Evolutionary conservation across 768 basidiomycete species (phyloP).

Genomic region (Chalciporus sphaerocephalus): DNA sequence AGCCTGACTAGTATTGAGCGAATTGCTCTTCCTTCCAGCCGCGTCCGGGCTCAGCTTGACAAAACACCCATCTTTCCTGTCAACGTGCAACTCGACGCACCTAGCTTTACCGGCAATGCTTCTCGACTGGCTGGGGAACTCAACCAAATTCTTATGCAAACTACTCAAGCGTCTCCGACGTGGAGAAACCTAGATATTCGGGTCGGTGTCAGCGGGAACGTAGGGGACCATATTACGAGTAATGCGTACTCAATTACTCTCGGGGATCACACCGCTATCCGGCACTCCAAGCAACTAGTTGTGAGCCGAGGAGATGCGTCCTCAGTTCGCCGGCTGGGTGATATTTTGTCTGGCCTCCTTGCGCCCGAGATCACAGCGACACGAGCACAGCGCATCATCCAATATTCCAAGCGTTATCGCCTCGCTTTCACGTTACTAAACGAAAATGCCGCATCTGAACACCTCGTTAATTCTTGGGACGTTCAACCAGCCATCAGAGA

Average conservation of each 20-base stretch:
- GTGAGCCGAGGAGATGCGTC: constrained; percentile 21
- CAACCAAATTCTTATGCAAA: constrained; percentile 16
- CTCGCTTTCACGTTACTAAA: constrained; percentile 92
- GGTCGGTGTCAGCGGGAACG: constrained; percentile 22
- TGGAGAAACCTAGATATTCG: constrained; percentile 44
- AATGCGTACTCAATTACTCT: constrained; percentile 22
- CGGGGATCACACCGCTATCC: constrained; percentile 24
- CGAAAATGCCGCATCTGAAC: constrained; percentile 74
- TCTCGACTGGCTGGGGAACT: constrained; percentile 27
- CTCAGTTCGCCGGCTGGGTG: constrained; percentile 36
- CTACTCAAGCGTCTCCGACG: constrained; percentile 19
- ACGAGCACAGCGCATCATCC: constrained; percentile 51
- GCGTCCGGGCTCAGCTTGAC: constrained; percentile 50
- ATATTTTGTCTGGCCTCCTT: constrained; percentile 39
- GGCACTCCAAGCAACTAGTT: constrained; percentile 16
- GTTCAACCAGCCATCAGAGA: constrained; percentile 64
- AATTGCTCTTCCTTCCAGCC: constrained; percentile 59
- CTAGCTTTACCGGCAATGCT: constrained; percentile 13
- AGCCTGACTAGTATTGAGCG: constrained; percentile 85
- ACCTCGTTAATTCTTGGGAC: constrained; percentile 66
- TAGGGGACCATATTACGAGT: constrained; percentile 21
- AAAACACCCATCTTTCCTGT: constrained; percentile 44
- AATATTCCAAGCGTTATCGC: constrained; percentile 78
- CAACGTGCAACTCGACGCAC: constrained; percentile 36
- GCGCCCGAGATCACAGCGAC: constrained; percentile 45